Percentiles rank a stretch among this genome's conserved stretches.
phyloP scores from a whole-genome alignment of 106 monocot genomes.

The Dendrobium nobile region DNA sequence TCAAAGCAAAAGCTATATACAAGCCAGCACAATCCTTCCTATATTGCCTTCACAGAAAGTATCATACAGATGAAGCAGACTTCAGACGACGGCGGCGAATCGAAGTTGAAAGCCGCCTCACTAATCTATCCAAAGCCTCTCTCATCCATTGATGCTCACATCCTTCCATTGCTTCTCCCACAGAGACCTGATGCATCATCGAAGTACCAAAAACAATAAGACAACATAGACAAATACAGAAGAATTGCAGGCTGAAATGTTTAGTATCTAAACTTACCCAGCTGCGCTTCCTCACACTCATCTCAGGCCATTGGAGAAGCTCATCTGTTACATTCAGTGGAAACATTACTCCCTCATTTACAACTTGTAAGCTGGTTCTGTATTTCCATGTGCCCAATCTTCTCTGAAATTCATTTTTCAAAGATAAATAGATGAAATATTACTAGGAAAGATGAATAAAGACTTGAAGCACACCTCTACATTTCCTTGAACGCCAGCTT shows the following conservation, averaged over 20 bases:
- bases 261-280: constrained; percentile 41
- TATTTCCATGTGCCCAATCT: constrained; percentile 63
- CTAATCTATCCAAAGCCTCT: constrained; percentile 53
- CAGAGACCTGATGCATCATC: constrained; percentile 24
- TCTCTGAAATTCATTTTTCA: constrained; percentile 10
- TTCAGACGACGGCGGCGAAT: neutral
- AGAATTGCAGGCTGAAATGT: neutral
- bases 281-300: constrained; percentile 37
- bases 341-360: constrained; percentile 67
- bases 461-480: constrained; percentile 8
- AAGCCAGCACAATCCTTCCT: too few species aligned
- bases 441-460: neutral
- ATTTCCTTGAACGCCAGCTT: constrained; percentile 71
- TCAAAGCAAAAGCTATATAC: too few species aligned
- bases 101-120: constrained; percentile 22
- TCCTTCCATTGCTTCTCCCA: constrained; percentile 35
- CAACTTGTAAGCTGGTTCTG: constrained; percentile 34
- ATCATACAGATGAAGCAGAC: neutral
- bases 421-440: neutral
- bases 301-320: constrained; percentile 65
- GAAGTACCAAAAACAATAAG: neutral
- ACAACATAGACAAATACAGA: neutral
- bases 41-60: neutral
- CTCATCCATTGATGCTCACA: constrained; percentile 61
- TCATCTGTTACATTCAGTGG: constrained; percentile 69